Percentiles rank a stretch among this genome's conserved stretches.
Evolutionary conservation across 305 asterid genomes (phyloP).

Genomic region (Euphrasia arctica): DNA sequence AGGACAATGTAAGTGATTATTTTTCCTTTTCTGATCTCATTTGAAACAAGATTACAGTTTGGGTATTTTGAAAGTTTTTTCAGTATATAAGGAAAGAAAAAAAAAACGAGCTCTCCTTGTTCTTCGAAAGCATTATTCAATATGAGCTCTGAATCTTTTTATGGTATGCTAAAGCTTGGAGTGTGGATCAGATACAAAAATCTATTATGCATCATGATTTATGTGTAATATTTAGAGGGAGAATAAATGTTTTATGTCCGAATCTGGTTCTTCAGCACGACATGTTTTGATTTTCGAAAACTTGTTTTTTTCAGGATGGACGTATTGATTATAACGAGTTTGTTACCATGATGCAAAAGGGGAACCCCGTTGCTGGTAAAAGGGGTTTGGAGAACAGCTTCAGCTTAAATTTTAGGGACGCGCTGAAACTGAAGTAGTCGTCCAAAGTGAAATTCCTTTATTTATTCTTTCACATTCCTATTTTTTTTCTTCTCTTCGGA

Average conservation of each 20-base stretch:
- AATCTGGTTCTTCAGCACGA: too few species aligned
- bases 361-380: constrained; percentile 67
- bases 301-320: constrained; percentile 60
- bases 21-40: not conserved
- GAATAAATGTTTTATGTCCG: too few species aligned
- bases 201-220: too few species aligned
- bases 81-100: too few species aligned
- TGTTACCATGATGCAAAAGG: constrained; percentile 92
- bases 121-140: too few species aligned
- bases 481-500: not conserved
- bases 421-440: constrained; percentile 43
- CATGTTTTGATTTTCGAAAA: not conserved
- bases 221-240: too few species aligned
- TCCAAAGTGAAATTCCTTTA: not conserved
- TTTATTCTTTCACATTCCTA: not conserved
- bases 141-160: too few species aligned
- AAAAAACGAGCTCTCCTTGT: too few species aligned
- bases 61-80: too few species aligned
- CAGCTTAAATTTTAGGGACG: constrained; percentile 81
- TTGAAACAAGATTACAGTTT: not conserved
- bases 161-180: too few species aligned
- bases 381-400: constrained; percentile 68
- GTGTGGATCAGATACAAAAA: too few species aligned
- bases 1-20: constrained; percentile 70
- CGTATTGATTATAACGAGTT: constrained; percentile 88